These are phyloP conservation scores for Apiospora koreana DNA, from an alignment of 2,329 filamentous ascomycete species.

Conservation along the genomic window DNA sequence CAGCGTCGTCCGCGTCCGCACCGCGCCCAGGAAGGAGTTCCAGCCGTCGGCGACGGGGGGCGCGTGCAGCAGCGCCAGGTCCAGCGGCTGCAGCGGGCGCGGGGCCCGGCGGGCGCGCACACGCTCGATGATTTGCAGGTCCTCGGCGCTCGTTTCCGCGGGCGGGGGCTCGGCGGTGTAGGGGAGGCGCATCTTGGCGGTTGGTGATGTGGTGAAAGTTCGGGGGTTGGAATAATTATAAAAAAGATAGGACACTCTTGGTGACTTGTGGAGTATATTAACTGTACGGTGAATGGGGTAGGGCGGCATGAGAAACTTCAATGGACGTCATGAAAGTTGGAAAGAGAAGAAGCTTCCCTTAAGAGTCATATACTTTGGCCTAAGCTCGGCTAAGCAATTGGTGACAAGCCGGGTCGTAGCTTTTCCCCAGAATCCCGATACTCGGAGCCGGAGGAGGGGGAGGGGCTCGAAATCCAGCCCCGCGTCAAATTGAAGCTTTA, in stretches of 20 bases:
- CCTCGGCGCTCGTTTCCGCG: slow-evolving; percentile 40
- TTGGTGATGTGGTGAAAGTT: not conserved
- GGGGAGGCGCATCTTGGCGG: slow-evolving; percentile 62
- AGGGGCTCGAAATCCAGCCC: not conserved
- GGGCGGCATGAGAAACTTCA: not conserved
- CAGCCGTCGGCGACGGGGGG: slow-evolving; percentile 75
- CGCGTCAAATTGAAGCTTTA: not conserved
- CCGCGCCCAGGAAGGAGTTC: slow-evolving; percentile 68
- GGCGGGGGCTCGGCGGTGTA: slow-evolving; percentile 59
- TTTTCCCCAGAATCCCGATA: slow-evolving; percentile 1
- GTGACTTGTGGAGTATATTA: too few relatives aligned
- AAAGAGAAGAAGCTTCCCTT: not conserved
- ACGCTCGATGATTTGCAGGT: slow-evolving; percentile 61
- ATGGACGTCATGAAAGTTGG: not conserved
- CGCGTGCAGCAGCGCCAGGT: slow-evolving; percentile 74
- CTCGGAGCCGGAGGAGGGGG: not conserved
- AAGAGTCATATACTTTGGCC: not conserved
- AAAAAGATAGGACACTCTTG: too few relatives aligned
- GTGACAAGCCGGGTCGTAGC: not conserved
- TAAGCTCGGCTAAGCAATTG: not conserved
- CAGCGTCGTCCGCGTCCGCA: slow-evolving; percentile 56
- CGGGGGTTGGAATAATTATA: not conserved
- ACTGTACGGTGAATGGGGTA: not conserved
- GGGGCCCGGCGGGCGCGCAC: slow-evolving; percentile 67
- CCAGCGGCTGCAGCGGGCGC: slow-evolving; percentile 72